These are phyloP conservation scores for fission yeast (Schizosaccharomyces pombe) DNA, from an alignment of 805 yeast species.

Conservation along the genomic window DNA sequence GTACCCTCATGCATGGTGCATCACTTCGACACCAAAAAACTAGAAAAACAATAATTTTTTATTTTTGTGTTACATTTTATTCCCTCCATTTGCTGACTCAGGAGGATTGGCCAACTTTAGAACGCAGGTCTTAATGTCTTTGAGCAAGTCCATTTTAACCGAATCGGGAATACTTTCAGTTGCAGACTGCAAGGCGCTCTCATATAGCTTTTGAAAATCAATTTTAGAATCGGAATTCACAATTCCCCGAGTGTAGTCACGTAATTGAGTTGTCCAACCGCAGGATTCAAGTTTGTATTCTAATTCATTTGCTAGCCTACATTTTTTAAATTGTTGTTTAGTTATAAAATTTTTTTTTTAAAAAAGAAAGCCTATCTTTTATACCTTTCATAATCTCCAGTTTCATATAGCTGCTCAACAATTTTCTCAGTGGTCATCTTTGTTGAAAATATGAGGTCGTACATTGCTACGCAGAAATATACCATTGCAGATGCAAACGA, in stretches of 20 bases:
- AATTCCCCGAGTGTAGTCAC: not conserved
- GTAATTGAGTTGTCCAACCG: not conserved
- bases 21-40: no score
- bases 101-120: not conserved
- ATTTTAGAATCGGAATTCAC: not conserved
- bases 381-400: not conserved
- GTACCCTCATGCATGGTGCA: no score
- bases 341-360: not conserved
- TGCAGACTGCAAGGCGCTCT: not conserved
- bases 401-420: not conserved
- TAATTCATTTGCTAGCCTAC: not conserved
- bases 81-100: not conserved
- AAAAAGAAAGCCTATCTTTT: not conserved
- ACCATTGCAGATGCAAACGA: no score
- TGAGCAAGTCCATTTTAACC: not conserved
- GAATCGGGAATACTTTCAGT: not conserved
- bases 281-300: not conserved
- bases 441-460: no score
- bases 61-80: no score
- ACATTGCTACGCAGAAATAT: no score
- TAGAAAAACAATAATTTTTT: no score
- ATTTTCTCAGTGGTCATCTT: not conserved
- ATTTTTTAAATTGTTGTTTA: no score
- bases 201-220: not conserved
- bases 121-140: not conserved